Conservation (phyloP, 2,329 filamentous ascomycete genomes). For the Penicillium verrucosum region DNA sequence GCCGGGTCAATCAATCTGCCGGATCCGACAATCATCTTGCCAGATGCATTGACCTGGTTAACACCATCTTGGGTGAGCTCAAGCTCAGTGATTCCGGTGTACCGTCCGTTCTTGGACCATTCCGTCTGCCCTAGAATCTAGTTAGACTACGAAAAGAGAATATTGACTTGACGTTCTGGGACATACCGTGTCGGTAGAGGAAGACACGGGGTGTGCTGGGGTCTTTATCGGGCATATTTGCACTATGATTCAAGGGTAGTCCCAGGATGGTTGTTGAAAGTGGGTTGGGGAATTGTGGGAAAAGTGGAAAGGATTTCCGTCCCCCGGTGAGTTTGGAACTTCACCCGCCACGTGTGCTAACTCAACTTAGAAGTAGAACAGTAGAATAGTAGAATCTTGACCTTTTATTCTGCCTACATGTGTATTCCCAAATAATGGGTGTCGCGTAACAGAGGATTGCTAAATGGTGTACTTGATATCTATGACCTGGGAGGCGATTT, state of each 20-base stretch:
- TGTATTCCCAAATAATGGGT: not conserved
- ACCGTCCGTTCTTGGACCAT: slow-evolving; percentile 49
- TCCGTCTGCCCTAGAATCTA: slow-evolving; percentile 38
- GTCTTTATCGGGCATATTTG: slow-evolving; percentile 40
- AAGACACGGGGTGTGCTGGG: slow-evolving; percentile 40
- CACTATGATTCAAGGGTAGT: not conserved
- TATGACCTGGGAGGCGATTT: not conserved
- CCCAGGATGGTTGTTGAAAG: not conserved
- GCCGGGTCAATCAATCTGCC: slow-evolving; percentile 52
- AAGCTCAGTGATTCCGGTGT: slow-evolving; percentile 47
- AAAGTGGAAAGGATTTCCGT: not conserved
- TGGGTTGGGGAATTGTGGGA: slow-evolving; percentile 4
- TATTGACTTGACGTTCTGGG: not conserved
- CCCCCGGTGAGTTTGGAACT: not conserved
- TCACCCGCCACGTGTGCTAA: slow-evolving; percentile 1
- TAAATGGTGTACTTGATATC: not conserved
- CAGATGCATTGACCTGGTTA: slow-evolving; percentile 47
- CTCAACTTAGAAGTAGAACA: not conserved
- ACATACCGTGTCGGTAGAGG: slow-evolving; percentile 39
- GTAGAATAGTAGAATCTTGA: not conserved
- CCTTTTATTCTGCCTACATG: not conserved
- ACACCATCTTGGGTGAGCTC: slow-evolving; percentile 42
- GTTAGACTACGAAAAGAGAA: not conserved
- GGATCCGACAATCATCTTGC: slow-evolving; percentile 47
- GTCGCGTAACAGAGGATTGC: not conserved